Base-by-base conservation (phyloP, 1,284 basidiomycete species). In the Lentinus polychrous region DNA sequence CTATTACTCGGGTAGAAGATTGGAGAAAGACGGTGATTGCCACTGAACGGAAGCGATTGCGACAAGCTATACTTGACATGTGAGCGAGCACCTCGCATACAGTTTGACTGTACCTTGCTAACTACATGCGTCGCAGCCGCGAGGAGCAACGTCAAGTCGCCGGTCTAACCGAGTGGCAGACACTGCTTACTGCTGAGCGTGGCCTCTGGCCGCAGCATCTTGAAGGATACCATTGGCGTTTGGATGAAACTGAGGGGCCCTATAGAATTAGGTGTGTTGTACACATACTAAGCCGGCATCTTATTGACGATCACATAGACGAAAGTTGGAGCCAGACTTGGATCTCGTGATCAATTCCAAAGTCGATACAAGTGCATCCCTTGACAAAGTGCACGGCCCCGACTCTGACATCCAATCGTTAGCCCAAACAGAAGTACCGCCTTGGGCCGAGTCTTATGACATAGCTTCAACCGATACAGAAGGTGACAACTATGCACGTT, bases 241-340 rank as follows among this genome's bases (percentile, higher is more conserved):
- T 93, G 32, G 91, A 94, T 54, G 91, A 93, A 55, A 93, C 90
- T 5, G 91, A 94, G 60, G 91, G 91, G 0, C 91, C 91, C 2
- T 78, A 88, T 58, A 78, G 91, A 45, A 84, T 88, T 52, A 74
- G 90, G 89, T 89, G 54, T 32, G 69, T 27, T 27, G 10, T 5
- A 27, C 27, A 5, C 10, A 4, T 27, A 4, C 10, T 27, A 4
- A 27, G 27, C 27, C 5, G 27, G 27, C 5, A 27, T 27, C 10
- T 27, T 10, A 5, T 27, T 27, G 27, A 27, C 27, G 10, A 27
- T 27, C 10, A 23, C 43, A 8, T 45, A 89, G 88, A 56, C 89
- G 86, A 61, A 87, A 86, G 62, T 61, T 91, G 52, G 83, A 91
- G 56, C 76, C 78, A 3, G 72, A 78, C 55, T 66, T 70, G 20